phyloP scores from a whole-genome alignment of 176 grass and related monocot species.

The Hsuehochloa calcarea region DNA sequence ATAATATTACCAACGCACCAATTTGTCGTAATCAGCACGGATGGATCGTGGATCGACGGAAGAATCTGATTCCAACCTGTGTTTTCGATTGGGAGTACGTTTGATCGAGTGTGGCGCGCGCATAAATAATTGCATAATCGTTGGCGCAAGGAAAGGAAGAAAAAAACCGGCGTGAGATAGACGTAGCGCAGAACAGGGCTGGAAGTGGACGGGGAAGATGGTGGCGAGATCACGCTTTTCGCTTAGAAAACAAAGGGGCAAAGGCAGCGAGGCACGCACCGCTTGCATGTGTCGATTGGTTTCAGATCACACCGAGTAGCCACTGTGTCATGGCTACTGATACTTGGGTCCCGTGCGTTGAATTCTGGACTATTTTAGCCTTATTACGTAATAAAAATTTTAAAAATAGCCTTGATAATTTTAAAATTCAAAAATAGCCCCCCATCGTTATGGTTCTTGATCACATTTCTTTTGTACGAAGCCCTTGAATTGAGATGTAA shows the following conservation, averaged over 20 bases:
- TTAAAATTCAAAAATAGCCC: too few species aligned
- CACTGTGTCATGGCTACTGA: not conserved
- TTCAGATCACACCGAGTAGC: too few species aligned
- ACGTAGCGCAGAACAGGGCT: not conserved
- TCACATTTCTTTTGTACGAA: too few species aligned
- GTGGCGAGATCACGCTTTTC: not conserved
- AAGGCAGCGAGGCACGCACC: not conserved
- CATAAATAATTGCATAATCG: not conserved
- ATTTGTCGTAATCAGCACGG: too few species aligned
- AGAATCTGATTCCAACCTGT: conserved; percentile 4
- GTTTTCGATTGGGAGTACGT: too few species aligned
- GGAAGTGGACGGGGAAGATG: not conserved
- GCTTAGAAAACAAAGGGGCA: not conserved
- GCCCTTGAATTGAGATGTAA: too few species aligned
- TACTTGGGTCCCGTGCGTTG: too few species aligned
- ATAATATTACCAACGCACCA: too few species aligned
- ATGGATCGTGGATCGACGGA: not conserved
- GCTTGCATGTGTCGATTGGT: not conserved
- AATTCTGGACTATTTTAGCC: too few species aligned
- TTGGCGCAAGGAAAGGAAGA: not conserved
- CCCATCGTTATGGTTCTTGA: too few species aligned
- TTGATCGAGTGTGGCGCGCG: not conserved
- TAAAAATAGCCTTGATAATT: too few species aligned
- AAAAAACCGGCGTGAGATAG: not conserved
- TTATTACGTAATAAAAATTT: too few species aligned